Percentiles rank a stretch among this genome's conserved stretches.
phyloP scores from a whole-genome alignment of 163 green algal species.

The Trebouxiophyceae sp. region DNA sequence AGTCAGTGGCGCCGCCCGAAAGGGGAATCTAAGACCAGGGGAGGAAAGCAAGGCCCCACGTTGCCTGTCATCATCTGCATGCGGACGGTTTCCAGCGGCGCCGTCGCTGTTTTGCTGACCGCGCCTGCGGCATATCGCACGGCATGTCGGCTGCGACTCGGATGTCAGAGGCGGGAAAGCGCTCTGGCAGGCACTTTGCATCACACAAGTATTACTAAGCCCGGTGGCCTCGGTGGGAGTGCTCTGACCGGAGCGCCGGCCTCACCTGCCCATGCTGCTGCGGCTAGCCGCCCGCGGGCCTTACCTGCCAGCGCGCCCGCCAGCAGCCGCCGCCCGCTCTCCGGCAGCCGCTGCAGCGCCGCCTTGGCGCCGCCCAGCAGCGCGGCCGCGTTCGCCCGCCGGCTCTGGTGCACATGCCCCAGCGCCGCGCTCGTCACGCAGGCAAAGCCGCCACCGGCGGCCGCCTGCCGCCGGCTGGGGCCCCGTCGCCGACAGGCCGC shows the following conservation, averaged over 20 bases:
- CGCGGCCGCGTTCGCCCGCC: background rate
- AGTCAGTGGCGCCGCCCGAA: background rate
- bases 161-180: too few relatives aligned
- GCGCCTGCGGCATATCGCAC: constrained; percentile 16
- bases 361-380: background rate
- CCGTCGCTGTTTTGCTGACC: constrained; percentile 31
- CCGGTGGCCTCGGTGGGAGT: background rate
- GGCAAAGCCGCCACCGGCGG: background rate
- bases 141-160: too few relatives aligned
- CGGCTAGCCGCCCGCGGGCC: background rate
- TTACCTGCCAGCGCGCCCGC: constrained; percentile 15
- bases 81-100: constrained; percentile 29
- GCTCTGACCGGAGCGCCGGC: background rate
- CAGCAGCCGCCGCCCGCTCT: constrained; percentile 1
- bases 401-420: background rate
- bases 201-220: background rate
- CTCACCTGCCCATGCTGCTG: background rate
- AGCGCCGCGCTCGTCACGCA: background rate
- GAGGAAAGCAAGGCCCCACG: constrained; percentile 5
- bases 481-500: too few relatives aligned
- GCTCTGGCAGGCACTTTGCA: background rate
- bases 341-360: constrained; percentile 4
- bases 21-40: background rate
- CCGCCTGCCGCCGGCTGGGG: background rate
- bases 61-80: constrained; percentile 32